Conservation (phyloP, 1,284 basidiomycete genomes). For the Dichomitus squalens region DNA sequence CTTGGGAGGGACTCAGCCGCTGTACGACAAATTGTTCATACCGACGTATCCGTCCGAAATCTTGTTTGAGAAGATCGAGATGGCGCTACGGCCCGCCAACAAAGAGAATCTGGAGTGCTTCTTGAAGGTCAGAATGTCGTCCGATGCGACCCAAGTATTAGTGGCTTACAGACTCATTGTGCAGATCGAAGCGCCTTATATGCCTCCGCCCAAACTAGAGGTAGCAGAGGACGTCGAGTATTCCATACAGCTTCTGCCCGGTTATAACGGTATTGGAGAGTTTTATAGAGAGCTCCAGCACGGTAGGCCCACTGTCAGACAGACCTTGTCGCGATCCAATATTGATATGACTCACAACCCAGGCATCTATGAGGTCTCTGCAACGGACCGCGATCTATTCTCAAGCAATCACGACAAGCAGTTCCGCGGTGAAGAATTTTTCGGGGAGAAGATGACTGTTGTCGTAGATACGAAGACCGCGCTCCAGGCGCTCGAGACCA, state of each 20-base stretch:
- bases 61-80: slow-evolving; percentile 15
- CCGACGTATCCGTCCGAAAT: slow-evolving; percentile 7
- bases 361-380: slow-evolving; percentile 4
- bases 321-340: too few relatives aligned
- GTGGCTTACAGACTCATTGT: background rate
- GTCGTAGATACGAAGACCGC: slow-evolving; percentile 17
- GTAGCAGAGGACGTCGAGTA: background rate
- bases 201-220: background rate
- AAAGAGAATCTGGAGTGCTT: slow-evolving; percentile 20
- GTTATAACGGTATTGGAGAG: slow-evolving; percentile 11
- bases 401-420: slow-evolving; percentile 11
- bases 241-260: background rate
- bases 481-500: slow-evolving; percentile 20
- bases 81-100: slow-evolving; percentile 17
- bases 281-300: slow-evolving; percentile 15
- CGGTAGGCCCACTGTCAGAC: slow-evolving; percentile 2
- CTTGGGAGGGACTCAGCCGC: slow-evolving; percentile 3
- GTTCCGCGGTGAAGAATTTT: slow-evolving; percentile 19
- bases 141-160: too few relatives aligned
- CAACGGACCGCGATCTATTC: background rate
- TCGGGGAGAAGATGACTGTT: slow-evolving; percentile 19
- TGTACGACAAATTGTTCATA: slow-evolving; percentile 10
- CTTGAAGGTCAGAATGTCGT: slow-evolving; percentile 11
- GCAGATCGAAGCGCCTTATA: background rate
- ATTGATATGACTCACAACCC: background rate